Conservation (phyloP, 2,329 filamentous ascomycete species). For the Sporothrix brunneoviolacea region DNA sequence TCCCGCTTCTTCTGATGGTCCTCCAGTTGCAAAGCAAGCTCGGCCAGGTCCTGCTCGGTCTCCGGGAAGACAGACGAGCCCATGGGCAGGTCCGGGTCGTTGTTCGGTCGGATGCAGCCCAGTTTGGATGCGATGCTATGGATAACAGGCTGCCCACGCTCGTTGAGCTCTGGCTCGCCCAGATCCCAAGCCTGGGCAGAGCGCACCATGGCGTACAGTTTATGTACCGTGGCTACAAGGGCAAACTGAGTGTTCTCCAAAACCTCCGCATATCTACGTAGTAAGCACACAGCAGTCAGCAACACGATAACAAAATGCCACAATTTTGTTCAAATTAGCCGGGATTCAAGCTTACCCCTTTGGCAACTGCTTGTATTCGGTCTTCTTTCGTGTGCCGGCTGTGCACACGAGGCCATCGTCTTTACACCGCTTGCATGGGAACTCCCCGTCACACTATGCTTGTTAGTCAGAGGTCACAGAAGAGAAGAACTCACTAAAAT, state of each 20-base stretch:
- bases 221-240: slow-evolving; percentile 58
- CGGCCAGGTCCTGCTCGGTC: slow-evolving; percentile 50
- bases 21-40: slow-evolving; percentile 50
- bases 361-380: slow-evolving; percentile 61
- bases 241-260: slow-evolving; percentile 60
- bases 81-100: slow-evolving; percentile 52
- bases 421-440: slow-evolving; percentile 60
- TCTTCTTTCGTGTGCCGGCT: slow-evolving; percentile 58
- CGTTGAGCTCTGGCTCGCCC: slow-evolving; percentile 58
- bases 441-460: slow-evolving; percentile 55
- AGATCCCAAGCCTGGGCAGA: slow-evolving; percentile 53
- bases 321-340: background rate
- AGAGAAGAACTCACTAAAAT: no score
- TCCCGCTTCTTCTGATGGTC: slow-evolving; percentile 38
- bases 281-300: background rate
- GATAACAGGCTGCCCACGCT: slow-evolving; percentile 55
- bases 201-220: slow-evolving; percentile 58
- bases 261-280: slow-evolving; percentile 53
- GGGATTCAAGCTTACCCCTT: slow-evolving; percentile 42
- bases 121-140: slow-evolving; percentile 60
- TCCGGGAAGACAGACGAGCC: slow-evolving; percentile 53
- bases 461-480: slow-evolving; percentile 15
- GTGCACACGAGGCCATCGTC: slow-evolving; percentile 59
- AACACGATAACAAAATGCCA: background rate
- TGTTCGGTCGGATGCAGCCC: slow-evolving; percentile 56